Base-by-base conservation (phyloP, 352 stramenopile species). In the Globisporangium polare region DNA sequence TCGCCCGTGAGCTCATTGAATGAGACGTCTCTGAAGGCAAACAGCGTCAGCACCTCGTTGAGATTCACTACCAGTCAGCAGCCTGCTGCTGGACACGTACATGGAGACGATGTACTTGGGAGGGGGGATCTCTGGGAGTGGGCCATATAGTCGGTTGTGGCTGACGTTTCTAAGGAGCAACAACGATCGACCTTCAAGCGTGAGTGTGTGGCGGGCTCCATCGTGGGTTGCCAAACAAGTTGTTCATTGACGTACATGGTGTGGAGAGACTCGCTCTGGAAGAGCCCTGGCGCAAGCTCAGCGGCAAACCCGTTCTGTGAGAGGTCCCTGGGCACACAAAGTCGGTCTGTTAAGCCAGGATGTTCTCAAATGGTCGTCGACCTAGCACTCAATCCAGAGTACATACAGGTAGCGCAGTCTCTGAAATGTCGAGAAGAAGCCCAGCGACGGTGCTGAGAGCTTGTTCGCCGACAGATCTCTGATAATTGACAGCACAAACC, bases 201-300 rank as follows among this genome's bases (percentile, higher is more conserved):
- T 39, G 12, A n/a, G 18, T 4, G 45, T 33, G 45, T 33, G 12
- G 6, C 22, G 12, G 46, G 46, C 22, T 52, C 2, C 26, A 52
- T 33, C 2, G 12, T 49, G 3, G 3, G 9, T 33, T 33, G 29
- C 8, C 1, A 29, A 5, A 24, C 3, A 47, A 17, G 17, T 12
- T 18, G 31, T 7, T 9, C 27, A 3, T 18, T 20, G 63, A 60
- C 75, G 49, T 75, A 92, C 83, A 89, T 62, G 33, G 53, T 67
- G 54, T 78, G 68, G 20, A 92, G 53, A 39, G 69, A 77, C 15
- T 83, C 63, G 27, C 72, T 79, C 15, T 67, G 53, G 65, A 90
- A 81, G 9, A 89, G 57, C 4, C 50, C 74, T 3, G 5, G 58
- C 0, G 77, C 56, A 8, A 89, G 27, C n/a, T 69, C 50, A 0